Conservation (phyloP, 805 yeast genomes). For the Metschnikowia borealis region DNA sequence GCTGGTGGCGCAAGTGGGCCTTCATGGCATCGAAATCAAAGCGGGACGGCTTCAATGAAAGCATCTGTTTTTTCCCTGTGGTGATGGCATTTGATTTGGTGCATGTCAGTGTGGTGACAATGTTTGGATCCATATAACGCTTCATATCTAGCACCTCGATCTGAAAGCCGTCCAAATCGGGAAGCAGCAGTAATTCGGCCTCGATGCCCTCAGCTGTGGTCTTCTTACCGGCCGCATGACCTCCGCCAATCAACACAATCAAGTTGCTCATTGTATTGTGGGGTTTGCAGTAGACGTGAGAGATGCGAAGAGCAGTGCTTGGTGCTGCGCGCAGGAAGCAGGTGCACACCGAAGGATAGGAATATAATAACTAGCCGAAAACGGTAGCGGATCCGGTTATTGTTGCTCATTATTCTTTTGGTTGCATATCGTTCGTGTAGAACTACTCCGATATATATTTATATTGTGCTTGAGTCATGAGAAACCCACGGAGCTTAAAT, state of each 20-base stretch:
- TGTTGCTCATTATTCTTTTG: no score
- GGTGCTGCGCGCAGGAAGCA: neutral
- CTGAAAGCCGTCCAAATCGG: conserved; percentile 13
- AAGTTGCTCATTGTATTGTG: conserved; percentile 12
- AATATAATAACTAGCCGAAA: neutral
- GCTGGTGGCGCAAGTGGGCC: conserved; percentile 20
- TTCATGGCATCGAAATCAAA: conserved; percentile 33
- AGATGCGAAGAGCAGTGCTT: neutral
- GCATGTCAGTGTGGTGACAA: conserved; percentile 15
- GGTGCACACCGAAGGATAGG: neutral
- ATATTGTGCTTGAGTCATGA: no score
- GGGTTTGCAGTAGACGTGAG: neutral
- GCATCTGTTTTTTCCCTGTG: conserved; percentile 19
- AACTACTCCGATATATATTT: no score
- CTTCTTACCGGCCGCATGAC: conserved; percentile 55
- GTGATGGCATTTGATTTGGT: conserved; percentile 28
- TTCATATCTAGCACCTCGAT: conserved; percentile 45
- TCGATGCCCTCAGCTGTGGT: conserved; percentile 37
- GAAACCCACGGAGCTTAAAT: no score
- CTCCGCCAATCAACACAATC: conserved; percentile 56
- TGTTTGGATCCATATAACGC: conserved; percentile 24
- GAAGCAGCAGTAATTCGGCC: conserved; percentile 19
- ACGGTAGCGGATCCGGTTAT: no score
- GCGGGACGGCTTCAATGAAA: conserved; percentile 37
- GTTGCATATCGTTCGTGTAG: no score